Conservation (phyloP, 75 land plant genomes). For the Pinus taeda region DNA sequence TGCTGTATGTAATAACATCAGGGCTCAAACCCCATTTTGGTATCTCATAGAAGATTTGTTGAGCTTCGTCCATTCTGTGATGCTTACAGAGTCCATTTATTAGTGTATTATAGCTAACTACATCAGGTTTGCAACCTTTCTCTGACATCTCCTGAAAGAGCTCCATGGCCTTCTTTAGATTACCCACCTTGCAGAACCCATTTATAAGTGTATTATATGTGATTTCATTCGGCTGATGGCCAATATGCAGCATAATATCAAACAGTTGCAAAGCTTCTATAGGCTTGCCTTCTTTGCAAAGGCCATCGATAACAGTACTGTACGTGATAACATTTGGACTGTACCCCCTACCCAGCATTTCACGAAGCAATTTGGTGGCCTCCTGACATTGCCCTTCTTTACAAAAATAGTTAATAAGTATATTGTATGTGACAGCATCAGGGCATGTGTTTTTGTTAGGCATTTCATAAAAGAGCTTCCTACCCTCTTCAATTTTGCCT, state of each 20-base stretch:
- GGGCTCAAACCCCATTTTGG: slow-evolving; percentile 30
- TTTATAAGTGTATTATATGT: slow-evolving; percentile 77
- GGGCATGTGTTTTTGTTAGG: slow-evolving; percentile 12
- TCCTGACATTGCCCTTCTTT: slow-evolving; percentile 14
- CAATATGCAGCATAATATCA: slow-evolving; percentile 58
- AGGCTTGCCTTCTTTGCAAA: slow-evolving; percentile 45
- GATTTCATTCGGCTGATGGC: slow-evolving; percentile 54
- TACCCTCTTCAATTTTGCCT: slow-evolving; percentile 29
- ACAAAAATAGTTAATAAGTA: slow-evolving; percentile 18
- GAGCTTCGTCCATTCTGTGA: slow-evolving; percentile 23
- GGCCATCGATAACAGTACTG: slow-evolving; percentile 71
- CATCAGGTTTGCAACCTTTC: slow-evolving; percentile 18
- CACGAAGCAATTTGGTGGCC: slow-evolving; percentile 12
- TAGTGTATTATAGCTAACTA: slow-evolving; percentile 31
- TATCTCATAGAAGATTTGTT: slow-evolving; percentile 46
- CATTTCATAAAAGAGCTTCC: slow-evolving; percentile 34
- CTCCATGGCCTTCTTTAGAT: slow-evolving; percentile 13
- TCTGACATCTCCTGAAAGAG: slow-evolving; percentile 11
- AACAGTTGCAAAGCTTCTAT: slow-evolving; percentile 59
- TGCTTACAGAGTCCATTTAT: slow-evolving; percentile 28
- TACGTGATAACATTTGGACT: slow-evolving; percentile 65
- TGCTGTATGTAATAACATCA: slow-evolving; percentile 11
- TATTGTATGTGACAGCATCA: slow-evolving; percentile 23
- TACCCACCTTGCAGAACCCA: slow-evolving; percentile 52
- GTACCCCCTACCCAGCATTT: slow-evolving; percentile 2